Conservation (phyloP, 2,329 filamentous ascomycete species). For the Alternaria gaisen region DNA sequence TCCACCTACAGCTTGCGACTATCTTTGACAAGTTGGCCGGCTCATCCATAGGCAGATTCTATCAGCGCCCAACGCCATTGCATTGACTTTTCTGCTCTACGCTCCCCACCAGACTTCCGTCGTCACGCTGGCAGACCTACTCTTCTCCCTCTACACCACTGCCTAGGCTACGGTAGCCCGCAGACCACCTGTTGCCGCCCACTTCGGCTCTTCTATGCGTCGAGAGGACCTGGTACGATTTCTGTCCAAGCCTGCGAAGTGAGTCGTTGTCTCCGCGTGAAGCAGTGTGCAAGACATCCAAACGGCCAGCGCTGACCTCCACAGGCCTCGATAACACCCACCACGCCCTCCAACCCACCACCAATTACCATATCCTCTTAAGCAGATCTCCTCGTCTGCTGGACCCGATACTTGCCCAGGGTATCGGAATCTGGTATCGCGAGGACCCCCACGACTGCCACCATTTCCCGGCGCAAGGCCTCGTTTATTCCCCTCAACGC, state of each 20-base stretch:
- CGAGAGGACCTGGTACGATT: constrained; percentile 89
- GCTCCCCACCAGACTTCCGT: constrained; percentile 16
- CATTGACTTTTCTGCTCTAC: constrained; percentile 20
- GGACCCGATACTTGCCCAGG: constrained; percentile 82
- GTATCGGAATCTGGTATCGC: constrained; percentile 84
- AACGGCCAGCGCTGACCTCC: constrained; percentile 21
- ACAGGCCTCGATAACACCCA: constrained; percentile 74
- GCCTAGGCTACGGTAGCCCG: constrained; percentile 51
- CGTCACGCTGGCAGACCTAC: constrained; percentile 49
- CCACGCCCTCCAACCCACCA: constrained; percentile 48
- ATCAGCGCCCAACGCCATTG: constrained; percentile 31
- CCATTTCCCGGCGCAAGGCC: constrained; percentile 85
- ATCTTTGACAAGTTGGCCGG: not conserved
- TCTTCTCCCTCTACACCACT: constrained; percentile 28
- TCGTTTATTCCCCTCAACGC: constrained; percentile 83
- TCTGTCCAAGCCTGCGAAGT: constrained; percentile 95
- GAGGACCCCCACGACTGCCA: constrained; percentile 72
- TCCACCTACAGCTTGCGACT: not conserved
- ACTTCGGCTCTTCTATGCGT: constrained; percentile 75
- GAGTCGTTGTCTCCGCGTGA: constrained; percentile 51
- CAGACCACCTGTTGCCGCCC: constrained; percentile 38
- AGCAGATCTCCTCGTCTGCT: constrained; percentile 77
- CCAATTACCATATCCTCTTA: constrained; percentile 37
- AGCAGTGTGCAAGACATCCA: constrained; percentile 3
- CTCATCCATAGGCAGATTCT: constrained; percentile 11